Base-by-base conservation (phyloP, 495 filamentous ascomycete species). In the Saxophila tyrrhenica region DNA sequence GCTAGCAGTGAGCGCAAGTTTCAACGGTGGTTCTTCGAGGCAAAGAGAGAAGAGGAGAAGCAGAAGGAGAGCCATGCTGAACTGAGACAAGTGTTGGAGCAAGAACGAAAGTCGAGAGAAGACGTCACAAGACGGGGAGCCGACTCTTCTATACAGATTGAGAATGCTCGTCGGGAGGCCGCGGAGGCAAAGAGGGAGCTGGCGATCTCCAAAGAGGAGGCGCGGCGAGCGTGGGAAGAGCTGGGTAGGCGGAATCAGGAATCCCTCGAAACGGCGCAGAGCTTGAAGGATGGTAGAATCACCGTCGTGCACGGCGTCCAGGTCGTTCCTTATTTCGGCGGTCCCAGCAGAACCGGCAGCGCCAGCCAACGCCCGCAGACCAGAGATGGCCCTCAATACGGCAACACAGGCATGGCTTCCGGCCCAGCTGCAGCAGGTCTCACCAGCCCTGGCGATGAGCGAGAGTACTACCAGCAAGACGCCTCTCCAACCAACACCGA, bases 11-110 rank as follows among this genome's bases (percentile, higher is more conserved):
- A 97, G 67, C 79, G 94, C 35, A 97, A 97, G 65, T 98, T 98
- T 66, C 94, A 97, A 68, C 82, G 94, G 39, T 98, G 92, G 92
- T 96, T 96, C 70, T 94, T 94, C 65, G 92, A 98, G 61, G 94
- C 87, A 1, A 81, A 90, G 43, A 76, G 81, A 39, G 89, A 96
- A 53, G 80, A 94, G 60, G 92, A 98, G 72, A 83, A 85, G 13
- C 72, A 82, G 39, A 82, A 86, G 56, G 92, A 96, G 65, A 74
- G 86, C n/a, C 85, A 87, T 51, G 87, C 77, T n/a, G 80, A 87
- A 60, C 72, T 92, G 19, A 82, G 95, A 63, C 73, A 76, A 22
- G 79, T 81, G 23, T 69, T 98, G 25, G 76, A 83, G 24, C 71
- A 81, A 19, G 90, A 96, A 66, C 77, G 86, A 24, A 77, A 82